These are phyloP conservation scores for Saccharomycopsis hybrid DNA, from an alignment of 1,139 yeast genomes.

Conservation along the genomic window DNA sequence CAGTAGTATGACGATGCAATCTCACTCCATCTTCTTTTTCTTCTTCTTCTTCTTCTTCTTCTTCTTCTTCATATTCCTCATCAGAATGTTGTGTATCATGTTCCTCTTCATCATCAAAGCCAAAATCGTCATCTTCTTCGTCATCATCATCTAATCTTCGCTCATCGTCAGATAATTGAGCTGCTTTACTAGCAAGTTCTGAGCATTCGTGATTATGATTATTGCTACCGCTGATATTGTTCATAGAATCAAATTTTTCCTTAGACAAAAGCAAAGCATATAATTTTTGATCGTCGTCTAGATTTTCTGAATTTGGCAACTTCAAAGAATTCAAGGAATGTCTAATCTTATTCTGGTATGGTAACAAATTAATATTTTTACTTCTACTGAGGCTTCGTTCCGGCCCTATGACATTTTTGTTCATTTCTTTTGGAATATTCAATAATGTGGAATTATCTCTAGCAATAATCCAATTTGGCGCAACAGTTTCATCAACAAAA, in stretches of 20 bases:
- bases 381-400: constrained; percentile 18
- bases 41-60: constrained; percentile 4
- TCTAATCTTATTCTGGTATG: constrained; percentile 17
- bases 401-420: constrained; percentile 15
- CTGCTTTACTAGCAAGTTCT: constrained; percentile 2
- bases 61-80: constrained; percentile 4
- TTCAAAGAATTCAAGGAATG: constrained; percentile 18
- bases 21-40: too few species aligned
- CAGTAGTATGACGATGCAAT: too few species aligned
- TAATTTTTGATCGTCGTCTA: constrained; percentile 19
- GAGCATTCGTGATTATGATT: background rate
- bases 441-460: constrained; percentile 21
- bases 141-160: constrained; percentile 18
- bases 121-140: constrained; percentile 11
- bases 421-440: constrained; percentile 19
- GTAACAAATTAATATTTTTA: constrained; percentile 17
- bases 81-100: background rate
- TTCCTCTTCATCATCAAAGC: constrained; percentile 12
- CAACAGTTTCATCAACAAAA: constrained; percentile 17
- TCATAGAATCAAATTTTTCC: constrained; percentile 15
- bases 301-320: constrained; percentile 17
- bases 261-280: constrained; percentile 19
- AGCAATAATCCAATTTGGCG: constrained; percentile 22
- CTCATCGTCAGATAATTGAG: constrained; percentile 17
- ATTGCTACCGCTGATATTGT: constrained; percentile 10